phyloP scores from a whole-genome alignment of 2,329 filamentous ascomycete genomes.

The Knoxdaviesia proteae region DNA sequence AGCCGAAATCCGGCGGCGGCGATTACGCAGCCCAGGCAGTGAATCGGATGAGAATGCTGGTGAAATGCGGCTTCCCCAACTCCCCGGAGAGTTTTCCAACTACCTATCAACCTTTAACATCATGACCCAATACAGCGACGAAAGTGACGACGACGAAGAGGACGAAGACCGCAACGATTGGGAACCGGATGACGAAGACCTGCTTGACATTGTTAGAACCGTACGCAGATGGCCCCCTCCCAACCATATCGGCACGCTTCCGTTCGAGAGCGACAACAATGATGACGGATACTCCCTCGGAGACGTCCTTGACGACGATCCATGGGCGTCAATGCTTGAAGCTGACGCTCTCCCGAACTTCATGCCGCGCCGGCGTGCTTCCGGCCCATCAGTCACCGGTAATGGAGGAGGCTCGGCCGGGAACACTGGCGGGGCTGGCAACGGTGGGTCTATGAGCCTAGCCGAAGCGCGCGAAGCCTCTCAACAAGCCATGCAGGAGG shows the following conservation, averaged over 20 bases:
- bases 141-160: slow-evolving; percentile 22
- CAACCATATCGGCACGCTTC: slow-evolving; percentile 31
- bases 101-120: slow-evolving; percentile 29
- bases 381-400: background rate
- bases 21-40: too few species aligned
- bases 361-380: background rate
- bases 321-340: too few species aligned
- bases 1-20: too few species aligned
- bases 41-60: too few species aligned
- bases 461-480: slow-evolving; percentile 1
- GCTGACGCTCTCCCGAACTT: background rate
- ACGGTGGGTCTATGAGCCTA: background rate
- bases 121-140: slow-evolving; percentile 39
- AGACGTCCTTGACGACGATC: background rate
- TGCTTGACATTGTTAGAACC: background rate
- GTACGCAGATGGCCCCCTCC: slow-evolving; percentile 10
- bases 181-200: background rate
- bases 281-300: slow-evolving; percentile 11
- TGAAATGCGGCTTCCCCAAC: slow-evolving; percentile 18
- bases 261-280: slow-evolving; percentile 29
- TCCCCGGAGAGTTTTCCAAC: slow-evolving; percentile 32
- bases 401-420: background rate
- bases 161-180: slow-evolving; percentile 8
- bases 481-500: slow-evolving; percentile 20
- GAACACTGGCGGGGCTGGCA: background rate